Evolutionary conservation across 2,329 filamentous ascomycete species (phyloP), one percentile per base, ranked within the genome.

Genomic region (Aspergillus hortae): DNA sequence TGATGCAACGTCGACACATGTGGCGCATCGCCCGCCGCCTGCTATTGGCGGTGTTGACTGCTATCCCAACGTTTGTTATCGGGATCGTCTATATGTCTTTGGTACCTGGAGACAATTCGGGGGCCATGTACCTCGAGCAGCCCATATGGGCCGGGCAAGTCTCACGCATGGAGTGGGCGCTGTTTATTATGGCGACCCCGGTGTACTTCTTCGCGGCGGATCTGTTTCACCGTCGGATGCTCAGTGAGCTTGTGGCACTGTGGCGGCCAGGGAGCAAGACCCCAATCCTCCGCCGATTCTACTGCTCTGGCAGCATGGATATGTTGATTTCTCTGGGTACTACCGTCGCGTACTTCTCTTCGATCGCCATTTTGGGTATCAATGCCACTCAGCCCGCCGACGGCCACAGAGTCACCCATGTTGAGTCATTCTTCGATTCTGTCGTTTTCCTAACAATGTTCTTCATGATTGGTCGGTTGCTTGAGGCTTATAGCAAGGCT

Each of bases 231-330:
- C 71, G 79, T 10, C 81, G 89, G 38, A 88, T 90, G 0, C 67
- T 91, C 59, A 94, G 90, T 67, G 92, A 96, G 62, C 74, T 96
- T 10, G 78, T 78, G 54, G 80, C 85, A 0, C 77, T 96, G 57
- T 96, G 92, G 92, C 81, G 87, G 19, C 84, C 76, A 2, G 82
- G 84, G 25, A 95, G 90, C 66, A 83, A 80, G 35, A 86, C 86
- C 1, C 88, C 90, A 0, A 67, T 95, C 4, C 61, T 89, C 14
- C 82, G 87, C 60, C 80, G 92, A 12, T 92, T 96, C 64, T 90
- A 92, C 68, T 85, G 88, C n/a, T 96, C 96, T 63, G 92, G 92
- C 9, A 96, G 91, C 74, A 96, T 96, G 92, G 95, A 95, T 66
- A 87, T 95, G 75, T 80, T 96, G 54, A 92, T 96, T 71, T 94